phyloP scores from a whole-genome alignment of 129 eudicot species.

The Flaveria robusta region DNA sequence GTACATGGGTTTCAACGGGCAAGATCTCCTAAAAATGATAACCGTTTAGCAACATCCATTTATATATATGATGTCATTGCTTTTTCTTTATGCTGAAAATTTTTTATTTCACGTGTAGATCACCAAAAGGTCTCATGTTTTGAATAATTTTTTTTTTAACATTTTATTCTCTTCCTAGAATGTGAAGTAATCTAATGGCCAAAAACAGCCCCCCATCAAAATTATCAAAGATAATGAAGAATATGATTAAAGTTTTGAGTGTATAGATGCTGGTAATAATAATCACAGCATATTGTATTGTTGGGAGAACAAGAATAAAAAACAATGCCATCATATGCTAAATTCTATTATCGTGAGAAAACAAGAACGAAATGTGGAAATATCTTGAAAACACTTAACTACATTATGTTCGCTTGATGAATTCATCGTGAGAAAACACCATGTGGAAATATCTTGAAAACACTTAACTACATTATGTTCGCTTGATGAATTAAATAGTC shows the following conservation, averaged over 20 bases:
- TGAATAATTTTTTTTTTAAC: not conserved
- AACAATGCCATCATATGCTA: not conserved
- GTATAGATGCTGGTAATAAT: slow-evolving; percentile 17
- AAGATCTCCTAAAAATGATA: no score
- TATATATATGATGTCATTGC: no score
- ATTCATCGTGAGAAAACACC: not conserved
- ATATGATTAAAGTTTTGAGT: not conserved
- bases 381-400: not conserved
- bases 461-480: not conserved
- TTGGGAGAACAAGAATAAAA: slow-evolving; percentile 25
- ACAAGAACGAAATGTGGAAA: not conserved
- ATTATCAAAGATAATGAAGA: slow-evolving; percentile 5
- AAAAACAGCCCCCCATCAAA: slow-evolving; percentile 2
- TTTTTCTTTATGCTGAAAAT: no score
- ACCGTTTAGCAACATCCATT: no score
- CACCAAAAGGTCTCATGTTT: not conserved
- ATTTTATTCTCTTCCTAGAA: not conserved
- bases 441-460: not conserved
- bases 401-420: no score
- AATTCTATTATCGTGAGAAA: slow-evolving; percentile 10
- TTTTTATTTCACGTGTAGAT: no score
- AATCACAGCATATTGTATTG: slow-evolving; percentile 15
- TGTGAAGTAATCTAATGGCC: slow-evolving; percentile 20
- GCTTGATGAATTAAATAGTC: not conserved
- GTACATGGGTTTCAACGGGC: no score